Base-by-base conservation (phyloP, 225 moss, liverwort and hornwort species). In the Polytrichum commune region DNA sequence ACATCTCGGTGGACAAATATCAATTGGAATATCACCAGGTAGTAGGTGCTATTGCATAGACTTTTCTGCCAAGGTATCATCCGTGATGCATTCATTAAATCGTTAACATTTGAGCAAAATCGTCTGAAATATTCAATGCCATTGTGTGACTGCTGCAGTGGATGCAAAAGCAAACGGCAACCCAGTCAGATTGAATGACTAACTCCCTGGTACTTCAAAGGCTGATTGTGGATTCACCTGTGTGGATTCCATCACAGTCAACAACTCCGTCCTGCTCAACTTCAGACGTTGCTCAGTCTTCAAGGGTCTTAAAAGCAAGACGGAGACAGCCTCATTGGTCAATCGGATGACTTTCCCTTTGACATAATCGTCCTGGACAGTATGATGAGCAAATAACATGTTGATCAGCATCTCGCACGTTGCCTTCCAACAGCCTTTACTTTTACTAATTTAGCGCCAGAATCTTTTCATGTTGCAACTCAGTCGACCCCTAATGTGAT, bases 281-380 rank as follows among this genome's bases (percentile, higher is more conserved):
- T 89, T 89, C 29, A 89, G 69, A 7, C 88, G 76, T 60, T 85
- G 85, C 54, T 89, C 88, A 46, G 88, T 89, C 75, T 89, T 89
- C 73, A 89, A 70, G 29, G 88, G 88, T 66, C 80, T 77, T 27
- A 83, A 72, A 7, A 89, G 85, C 27, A 89, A 76, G 27, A 89
- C 88, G 24, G 85, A 89, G 7, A 89, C 85, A 26, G 88, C 85
- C 66, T 85, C 88, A 63, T 83, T 85, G 18, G 83, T 83, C 88
- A 89, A 83, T 22, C 88, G 82, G 46, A 89, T 76, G 46, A 66
- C 76, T 78, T 89, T 89, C 60, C 88, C 86, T 27, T 77, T 83
- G n/a, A 24, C 6, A 60, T 83, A 89, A 63, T 86, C 86, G 72
- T 86, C 86, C 85, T 85, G 76, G 46, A 38, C 29, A 62, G 24